Conservation (phyloP, 768 basidiomycete species). For the Pleurotus ostreatus region DNA sequence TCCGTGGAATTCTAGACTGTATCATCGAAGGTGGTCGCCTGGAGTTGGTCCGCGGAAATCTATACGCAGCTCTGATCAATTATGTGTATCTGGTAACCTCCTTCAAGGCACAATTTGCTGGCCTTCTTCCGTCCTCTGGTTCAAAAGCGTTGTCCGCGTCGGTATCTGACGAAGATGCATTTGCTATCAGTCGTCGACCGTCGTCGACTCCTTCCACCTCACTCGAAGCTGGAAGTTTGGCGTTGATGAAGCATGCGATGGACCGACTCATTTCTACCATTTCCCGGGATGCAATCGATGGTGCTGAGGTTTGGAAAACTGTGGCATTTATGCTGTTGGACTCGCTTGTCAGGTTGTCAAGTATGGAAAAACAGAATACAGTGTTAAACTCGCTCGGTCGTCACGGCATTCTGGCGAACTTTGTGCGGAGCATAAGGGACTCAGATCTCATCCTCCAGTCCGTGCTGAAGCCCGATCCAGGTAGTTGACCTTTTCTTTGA, state of each 20-base stretch:
- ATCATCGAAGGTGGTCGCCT: constrained; percentile 73
- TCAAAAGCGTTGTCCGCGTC: neutral
- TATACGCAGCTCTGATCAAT: constrained; percentile 90
- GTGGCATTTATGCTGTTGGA: constrained; percentile 90
- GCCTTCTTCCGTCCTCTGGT: constrained; percentile 5
- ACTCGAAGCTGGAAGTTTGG: constrained; percentile 60
- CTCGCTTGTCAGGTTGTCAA: constrained; percentile 69
- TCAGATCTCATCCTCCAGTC: constrained; percentile 68
- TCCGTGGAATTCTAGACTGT: constrained; percentile 72
- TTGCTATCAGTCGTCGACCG: constrained; percentile 19
- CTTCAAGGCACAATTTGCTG: constrained; percentile 11
- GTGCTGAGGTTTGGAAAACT: constrained; percentile 95
- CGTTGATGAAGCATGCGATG: constrained; percentile 60
- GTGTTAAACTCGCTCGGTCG: constrained; percentile 57
- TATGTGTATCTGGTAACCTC: constrained; percentile 74
- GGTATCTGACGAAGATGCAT: constrained; percentile 28
- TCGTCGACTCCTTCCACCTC: constrained; percentile 19
- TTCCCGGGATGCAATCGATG: constrained; percentile 90
- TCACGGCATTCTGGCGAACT: constrained; percentile 76
- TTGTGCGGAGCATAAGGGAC: constrained; percentile 83
- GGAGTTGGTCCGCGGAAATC: constrained; percentile 87
- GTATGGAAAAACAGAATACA: constrained; percentile 61
- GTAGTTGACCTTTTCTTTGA: constrained; percentile 32
- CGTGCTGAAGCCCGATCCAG: constrained; percentile 86
- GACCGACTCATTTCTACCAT: constrained; percentile 73